A percentile compares a stretch with the other conserved stretches of the same genome.
Conservation (phyloP, 108 stramenopile genomes). For the Skeletonema potamos region DNA sequence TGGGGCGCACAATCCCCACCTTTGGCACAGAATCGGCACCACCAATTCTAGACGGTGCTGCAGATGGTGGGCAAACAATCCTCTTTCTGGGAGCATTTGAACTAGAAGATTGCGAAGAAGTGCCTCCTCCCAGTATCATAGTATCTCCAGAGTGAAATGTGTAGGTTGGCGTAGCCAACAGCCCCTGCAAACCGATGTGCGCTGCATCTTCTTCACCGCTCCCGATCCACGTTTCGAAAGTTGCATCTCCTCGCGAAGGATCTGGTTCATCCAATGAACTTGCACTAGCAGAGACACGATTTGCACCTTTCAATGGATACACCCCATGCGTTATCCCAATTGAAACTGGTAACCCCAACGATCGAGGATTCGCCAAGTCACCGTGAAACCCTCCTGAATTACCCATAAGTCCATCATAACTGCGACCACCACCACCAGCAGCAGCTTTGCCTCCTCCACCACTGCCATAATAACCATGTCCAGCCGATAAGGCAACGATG, state of each 20-base stretch:
- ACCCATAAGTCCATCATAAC: slow-evolving; percentile 19
- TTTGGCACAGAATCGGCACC: slow-evolving; percentile 68
- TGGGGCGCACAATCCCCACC: slow-evolving; percentile 81
- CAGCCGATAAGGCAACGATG: slow-evolving; percentile 60
- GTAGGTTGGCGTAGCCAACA: slow-evolving; percentile 23
- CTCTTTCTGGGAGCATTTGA: slow-evolving; percentile 1
- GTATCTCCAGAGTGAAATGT: slow-evolving; percentile 46
- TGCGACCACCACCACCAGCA: slow-evolving; percentile 14
- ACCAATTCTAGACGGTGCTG: slow-evolving; percentile 54
- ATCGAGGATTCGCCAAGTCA: slow-evolving; percentile 33
- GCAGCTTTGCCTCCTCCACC: slow-evolving; percentile 57
- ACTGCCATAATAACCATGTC: slow-evolving; percentile 75
- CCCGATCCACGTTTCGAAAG: slow-evolving; percentile 39
- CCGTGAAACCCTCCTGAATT: slow-evolving; percentile 1
- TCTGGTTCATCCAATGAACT: not conserved
- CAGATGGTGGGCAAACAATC: slow-evolving; percentile 49
- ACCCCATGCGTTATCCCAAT: slow-evolving; percentile 43
- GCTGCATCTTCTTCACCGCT: slow-evolving; percentile 25
- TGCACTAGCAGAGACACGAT: not conserved
- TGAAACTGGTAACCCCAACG: slow-evolving; percentile 40
- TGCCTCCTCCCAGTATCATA: slow-evolving; percentile 1
- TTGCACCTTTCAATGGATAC: slow-evolving; percentile 6
- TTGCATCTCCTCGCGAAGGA: not conserved
- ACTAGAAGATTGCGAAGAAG: not conserved
- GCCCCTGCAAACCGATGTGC: slow-evolving; percentile 30